Percentiles rank a stretch among this genome's conserved stretches.
phyloP scores from a whole-genome alignment of 495 filamentous ascomycete species.

The Neurospora discreta region DNA sequence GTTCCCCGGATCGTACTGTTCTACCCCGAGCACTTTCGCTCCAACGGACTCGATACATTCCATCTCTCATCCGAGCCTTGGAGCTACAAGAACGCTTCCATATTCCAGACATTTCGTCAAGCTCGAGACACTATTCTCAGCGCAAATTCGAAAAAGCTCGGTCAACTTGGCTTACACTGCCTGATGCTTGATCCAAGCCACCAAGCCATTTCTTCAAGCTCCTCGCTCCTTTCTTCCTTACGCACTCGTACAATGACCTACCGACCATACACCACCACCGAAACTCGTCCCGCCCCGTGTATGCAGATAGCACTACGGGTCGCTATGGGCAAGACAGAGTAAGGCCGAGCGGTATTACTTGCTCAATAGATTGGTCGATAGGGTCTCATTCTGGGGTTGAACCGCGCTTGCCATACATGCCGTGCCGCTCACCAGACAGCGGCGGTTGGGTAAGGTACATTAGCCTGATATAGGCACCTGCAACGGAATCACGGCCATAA shows the following conservation, averaged over 20 bases:
- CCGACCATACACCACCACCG: neutral
- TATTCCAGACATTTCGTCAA: neutral
- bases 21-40: neutral
- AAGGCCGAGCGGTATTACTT: neutral
- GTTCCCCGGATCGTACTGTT: neutral
- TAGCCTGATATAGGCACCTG: neutral
- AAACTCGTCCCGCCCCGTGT: neutral
- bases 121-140: neutral
- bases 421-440: neutral
- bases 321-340: neutral
- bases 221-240: neutral
- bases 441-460: neutral
- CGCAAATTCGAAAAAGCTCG: neutral
- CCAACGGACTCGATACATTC: neutral
- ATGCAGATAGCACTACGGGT: neutral
- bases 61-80: neutral
- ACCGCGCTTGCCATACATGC: neutral
- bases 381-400: neutral
- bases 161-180: neutral
- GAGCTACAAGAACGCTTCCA: neutral
- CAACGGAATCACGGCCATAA: neutral
- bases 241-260: neutral
- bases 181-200: neutral
- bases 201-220: neutral
- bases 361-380: neutral